Conservation (phyloP, 2,329 filamentous ascomycete species). For the Bertia moriformis region DNA sequence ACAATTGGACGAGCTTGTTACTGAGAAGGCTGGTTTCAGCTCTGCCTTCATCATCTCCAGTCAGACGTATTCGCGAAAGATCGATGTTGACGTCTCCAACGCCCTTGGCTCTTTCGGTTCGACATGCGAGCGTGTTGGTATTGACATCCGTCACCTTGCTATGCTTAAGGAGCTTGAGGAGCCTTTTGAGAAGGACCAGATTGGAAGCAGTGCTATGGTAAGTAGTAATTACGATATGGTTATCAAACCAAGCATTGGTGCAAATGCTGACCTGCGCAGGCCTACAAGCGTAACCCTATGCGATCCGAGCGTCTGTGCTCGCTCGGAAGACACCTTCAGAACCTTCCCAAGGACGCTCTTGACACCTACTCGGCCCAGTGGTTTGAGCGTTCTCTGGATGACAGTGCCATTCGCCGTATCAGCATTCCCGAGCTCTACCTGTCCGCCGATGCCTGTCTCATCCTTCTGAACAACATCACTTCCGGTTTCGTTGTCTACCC, state of each 20-base stretch:
- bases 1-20: conserved; percentile 45
- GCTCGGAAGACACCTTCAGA: conserved; percentile 9
- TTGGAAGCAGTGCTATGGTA: conserved; percentile 35
- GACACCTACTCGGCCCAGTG: conserved; percentile 49
- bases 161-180: conserved; percentile 55
- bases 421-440: conserved; percentile 6
- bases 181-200: conserved; percentile 55
- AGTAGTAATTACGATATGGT: no score
- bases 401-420: conserved; percentile 40
- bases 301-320: conserved; percentile 14
- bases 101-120: conserved; percentile 47
- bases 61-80: conserved; percentile 55
- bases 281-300: conserved; percentile 48
- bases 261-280: no score
- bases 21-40: conserved; percentile 49
- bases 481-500: conserved; percentile 44
- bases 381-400: conserved; percentile 51
- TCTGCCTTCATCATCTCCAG: conserved; percentile 44
- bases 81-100: conserved; percentile 47
- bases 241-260: no score
- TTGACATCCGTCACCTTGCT: conserved; percentile 42
- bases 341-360: conserved; percentile 8
- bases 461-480: conserved; percentile 25
- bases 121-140: conserved; percentile 46
- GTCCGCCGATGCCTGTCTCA: not conserved